Evolutionary conservation across 352 stramenopile genomes (phyloP), one percentile per base, ranked within the genome.

Genomic region (Globisporangium ultimum): DNA sequence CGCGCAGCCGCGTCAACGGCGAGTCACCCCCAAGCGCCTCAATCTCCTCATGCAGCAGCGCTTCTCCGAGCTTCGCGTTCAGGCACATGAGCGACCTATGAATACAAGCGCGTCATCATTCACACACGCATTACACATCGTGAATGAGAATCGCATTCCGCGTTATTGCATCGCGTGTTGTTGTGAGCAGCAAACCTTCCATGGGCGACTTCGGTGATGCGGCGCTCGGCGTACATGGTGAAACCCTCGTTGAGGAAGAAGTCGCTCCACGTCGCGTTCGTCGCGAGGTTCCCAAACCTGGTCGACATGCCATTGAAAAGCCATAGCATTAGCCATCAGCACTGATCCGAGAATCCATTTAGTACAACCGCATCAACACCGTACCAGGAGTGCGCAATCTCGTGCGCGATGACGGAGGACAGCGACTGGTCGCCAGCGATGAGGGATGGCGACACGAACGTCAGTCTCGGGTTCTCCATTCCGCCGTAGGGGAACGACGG

Each of bases 391-490:
- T 95, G 86, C 5, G 86, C 87, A 41, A 95, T 86, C 52, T 95
- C 86, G 53, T 95, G 86, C 0, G 82, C 84, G 48, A 91, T 75
- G 48, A 89, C 83, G 10, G 79, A 89, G 51, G 79, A 82, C 6
- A 93, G 71, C 3, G 85, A 95, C 45, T 88, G 79, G 28, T 95
- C 85, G 1, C 86, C 84, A n/a, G 76, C 76, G 60, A 95, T 72
- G 17, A 87, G 78, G 18, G 74, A 87, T 38, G 83, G 86, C 22
- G 86, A 93, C 52, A 91, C 68, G 51, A 91, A 97, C 11, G 91
- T 97, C 40, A 97, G 75, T 32, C 88, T 80, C 10, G 91, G 91
- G 72, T 98, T 98, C 71, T 99, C 97, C 97, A 99, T 99, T n/a
- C 97, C 97, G 38, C 97, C 97, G 70, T 99, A 99, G 0, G 88